These are phyloP conservation scores for Tuber borchii DNA, from an alignment of 495 filamentous ascomycete genomes.

Conservation along the genomic window DNA sequence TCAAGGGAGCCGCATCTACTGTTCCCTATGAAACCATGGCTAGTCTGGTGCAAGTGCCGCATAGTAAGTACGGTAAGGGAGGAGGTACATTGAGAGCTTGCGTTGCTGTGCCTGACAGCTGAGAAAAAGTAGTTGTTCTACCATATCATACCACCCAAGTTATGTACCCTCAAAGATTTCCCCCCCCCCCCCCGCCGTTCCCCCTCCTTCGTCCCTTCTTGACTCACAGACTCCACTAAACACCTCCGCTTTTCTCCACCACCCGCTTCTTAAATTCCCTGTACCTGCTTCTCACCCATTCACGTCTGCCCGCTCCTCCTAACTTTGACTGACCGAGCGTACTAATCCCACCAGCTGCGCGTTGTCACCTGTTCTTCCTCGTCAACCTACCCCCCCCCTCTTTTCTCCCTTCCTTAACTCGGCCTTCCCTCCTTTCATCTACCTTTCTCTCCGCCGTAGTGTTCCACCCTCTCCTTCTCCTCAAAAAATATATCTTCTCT, in stretches of 20 bases:
- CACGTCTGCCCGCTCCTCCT: background rate
- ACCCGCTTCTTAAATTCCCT: background rate
- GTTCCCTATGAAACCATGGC: background rate
- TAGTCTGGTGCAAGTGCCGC: background rate
- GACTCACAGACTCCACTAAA: conserved; percentile 26
- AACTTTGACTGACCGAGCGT: background rate
- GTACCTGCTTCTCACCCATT: conserved; percentile 4
- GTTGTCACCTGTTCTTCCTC: conserved; percentile 34
- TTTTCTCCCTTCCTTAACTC: conserved; percentile 25
- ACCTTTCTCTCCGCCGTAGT: conserved; percentile 25
- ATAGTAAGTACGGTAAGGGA: background rate
- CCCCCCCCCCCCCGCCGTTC: background rate
- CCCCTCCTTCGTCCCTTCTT: conserved; percentile 7
- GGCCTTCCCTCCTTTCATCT: conserved; percentile 18
- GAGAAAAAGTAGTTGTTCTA: background rate
- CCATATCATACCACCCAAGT: no score
- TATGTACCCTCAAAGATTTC: background rate
- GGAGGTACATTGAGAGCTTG: background rate
- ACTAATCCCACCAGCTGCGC: conserved; percentile 19
- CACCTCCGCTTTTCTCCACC: background rate
- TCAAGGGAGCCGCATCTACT: background rate
- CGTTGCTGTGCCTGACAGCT: background rate
- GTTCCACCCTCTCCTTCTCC: conserved; percentile 17
- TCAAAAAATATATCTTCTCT: conserved; percentile 10
- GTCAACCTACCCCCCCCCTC: conserved; percentile 1